Evolutionary conservation across 495 filamentous ascomycete species (phyloP).

Genomic region (Immersiella caudata): DNA sequence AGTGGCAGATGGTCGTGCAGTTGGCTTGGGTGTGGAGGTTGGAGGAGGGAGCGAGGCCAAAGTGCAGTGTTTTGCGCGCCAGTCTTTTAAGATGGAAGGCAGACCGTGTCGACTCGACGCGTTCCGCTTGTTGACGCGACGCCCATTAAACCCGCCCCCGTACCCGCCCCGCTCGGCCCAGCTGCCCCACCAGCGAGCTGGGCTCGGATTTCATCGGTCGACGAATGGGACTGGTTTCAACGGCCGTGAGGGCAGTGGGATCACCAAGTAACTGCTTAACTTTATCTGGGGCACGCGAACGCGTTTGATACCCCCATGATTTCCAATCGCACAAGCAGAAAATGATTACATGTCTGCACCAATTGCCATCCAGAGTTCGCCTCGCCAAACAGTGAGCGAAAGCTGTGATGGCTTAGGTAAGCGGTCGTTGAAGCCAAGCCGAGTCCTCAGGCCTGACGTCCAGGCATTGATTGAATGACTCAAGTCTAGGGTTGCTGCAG

Average conservation of each 20-base stretch:
- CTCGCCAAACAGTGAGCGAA: background rate
- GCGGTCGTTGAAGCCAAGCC: background rate
- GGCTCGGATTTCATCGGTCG: conserved; percentile 11
- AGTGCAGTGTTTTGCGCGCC: conserved; percentile 22
- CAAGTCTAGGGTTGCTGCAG: background rate
- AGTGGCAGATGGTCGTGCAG: background rate
- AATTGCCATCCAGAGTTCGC: background rate
- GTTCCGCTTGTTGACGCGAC: conserved; percentile 21
- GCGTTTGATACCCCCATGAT: background rate
- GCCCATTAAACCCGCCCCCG: conserved; percentile 20
- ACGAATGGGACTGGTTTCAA: conserved; percentile 6
- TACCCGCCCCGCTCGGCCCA: conserved; percentile 20
- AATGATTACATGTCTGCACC: background rate
- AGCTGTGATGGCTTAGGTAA: background rate
- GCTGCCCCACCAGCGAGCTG: conserved; percentile 11
- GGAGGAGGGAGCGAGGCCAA: conserved; percentile 9
- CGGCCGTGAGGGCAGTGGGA: background rate
- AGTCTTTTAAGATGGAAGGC: conserved; percentile 23
- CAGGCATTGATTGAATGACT: conserved; percentile 8
- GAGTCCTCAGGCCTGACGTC: background rate
- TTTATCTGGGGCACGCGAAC: background rate
- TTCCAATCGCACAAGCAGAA: background rate
- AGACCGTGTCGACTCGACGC: conserved; percentile 26
- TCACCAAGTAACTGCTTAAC: background rate
- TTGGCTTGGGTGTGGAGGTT: conserved; percentile 19